phyloP scores from a whole-genome alignment of 2,329 filamentous ascomycete species.

The Dothideomycetidae sp. region DNA sequence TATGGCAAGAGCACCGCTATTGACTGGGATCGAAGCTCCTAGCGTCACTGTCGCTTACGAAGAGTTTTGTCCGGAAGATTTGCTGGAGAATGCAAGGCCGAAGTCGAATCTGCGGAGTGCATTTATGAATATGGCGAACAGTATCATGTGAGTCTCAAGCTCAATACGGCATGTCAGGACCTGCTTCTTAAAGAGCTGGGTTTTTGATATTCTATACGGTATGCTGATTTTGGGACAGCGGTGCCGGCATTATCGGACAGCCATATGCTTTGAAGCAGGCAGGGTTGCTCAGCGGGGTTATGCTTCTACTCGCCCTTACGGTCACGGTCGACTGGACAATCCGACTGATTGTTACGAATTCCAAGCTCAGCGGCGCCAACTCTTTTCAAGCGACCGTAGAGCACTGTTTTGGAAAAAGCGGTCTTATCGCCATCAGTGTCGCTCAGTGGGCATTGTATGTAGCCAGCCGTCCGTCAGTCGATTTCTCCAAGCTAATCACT shows the following conservation, averaged over 20 bases:
- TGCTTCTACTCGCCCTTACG: constrained; percentile 67
- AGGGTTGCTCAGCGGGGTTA: constrained; percentile 64
- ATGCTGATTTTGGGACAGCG: constrained; percentile 23
- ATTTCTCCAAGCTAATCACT: not conserved
- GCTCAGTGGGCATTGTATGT: constrained; percentile 84
- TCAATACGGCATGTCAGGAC: not conserved
- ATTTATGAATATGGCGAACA: constrained; percentile 99
- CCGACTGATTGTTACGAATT: constrained; percentile 90
- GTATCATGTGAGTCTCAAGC: constrained; percentile 55
- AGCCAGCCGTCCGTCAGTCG: no score
- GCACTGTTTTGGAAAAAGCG: constrained; percentile 80
- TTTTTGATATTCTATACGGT: no score
- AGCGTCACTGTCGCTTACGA: constrained; percentile 56
- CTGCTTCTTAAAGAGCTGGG: no score
- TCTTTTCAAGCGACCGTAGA: constrained; percentile 94
- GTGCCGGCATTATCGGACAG: constrained; percentile 59
- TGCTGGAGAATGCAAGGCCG: constrained; percentile 51
- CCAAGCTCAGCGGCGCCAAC: constrained; percentile 83
- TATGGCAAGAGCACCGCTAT: constrained; percentile 44
- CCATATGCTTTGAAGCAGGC: constrained; percentile 94
- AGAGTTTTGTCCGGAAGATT: constrained; percentile 42
- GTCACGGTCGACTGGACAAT: constrained; percentile 94
- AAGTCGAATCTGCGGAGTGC: constrained; percentile 76
- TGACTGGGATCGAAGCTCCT: constrained; percentile 73
- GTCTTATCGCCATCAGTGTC: constrained; percentile 75